Conservation (phyloP, 2,329 filamentous ascomycete genomes). For the Malbranchea zuffiana region DNA sequence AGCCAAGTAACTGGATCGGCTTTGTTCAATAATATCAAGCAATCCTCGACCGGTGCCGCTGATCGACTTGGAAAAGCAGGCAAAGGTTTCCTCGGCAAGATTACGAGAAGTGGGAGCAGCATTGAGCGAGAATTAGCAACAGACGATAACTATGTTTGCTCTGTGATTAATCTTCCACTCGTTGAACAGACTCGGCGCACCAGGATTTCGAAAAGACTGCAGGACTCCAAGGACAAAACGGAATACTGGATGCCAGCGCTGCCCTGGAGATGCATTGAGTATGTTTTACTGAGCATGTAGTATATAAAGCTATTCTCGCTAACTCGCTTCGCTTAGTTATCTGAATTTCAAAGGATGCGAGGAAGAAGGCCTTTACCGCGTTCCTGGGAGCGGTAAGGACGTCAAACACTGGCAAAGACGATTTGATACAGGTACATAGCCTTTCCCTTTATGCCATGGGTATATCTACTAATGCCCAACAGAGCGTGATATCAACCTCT, state of each 20-base stretch:
- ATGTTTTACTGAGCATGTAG: constrained; percentile 26
- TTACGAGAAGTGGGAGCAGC: constrained; percentile 56
- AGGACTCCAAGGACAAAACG: constrained; percentile 84
- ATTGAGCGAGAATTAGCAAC: constrained; percentile 55
- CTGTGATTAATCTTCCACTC: constrained; percentile 74
- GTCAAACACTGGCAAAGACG: constrained; percentile 88
- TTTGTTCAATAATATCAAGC: constrained; percentile 64
- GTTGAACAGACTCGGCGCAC: constrained; percentile 84
- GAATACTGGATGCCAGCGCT: constrained; percentile 98
- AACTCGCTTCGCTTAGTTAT: constrained; percentile 45
- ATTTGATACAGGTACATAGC: constrained; percentile 64
- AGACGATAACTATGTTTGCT: constrained; percentile 73
- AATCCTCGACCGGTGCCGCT: constrained; percentile 60
- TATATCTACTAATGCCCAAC: constrained; percentile 10
- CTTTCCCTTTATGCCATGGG: not conserved
- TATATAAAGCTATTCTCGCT: too few relatives aligned
- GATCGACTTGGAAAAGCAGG: constrained; percentile 61
- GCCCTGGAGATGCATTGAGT: constrained; percentile 89
- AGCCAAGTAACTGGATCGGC: constrained; percentile 40
- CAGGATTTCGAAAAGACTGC: constrained; percentile 78
- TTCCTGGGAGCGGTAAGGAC: constrained; percentile 80
- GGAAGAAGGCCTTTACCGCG: constrained; percentile 83
- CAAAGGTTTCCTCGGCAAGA: constrained; percentile 73
- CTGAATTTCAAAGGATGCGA: constrained; percentile 90
- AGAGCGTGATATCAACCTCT: constrained; percentile 84